Evolutionary conservation across 208 protist species (phyloP).

Genomic region (Acanthamoeba comandoni): DNA sequence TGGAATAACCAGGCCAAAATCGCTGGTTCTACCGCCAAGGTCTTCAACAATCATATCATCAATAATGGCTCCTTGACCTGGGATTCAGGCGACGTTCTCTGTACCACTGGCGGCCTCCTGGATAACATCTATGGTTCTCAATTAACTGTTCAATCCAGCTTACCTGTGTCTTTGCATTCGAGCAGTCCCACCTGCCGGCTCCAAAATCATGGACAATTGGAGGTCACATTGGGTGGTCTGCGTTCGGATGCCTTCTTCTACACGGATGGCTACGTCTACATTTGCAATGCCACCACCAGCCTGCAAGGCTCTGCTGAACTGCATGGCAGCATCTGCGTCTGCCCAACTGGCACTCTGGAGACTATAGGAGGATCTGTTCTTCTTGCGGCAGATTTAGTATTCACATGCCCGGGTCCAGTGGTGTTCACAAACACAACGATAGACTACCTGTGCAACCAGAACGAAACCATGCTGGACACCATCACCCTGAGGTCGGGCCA

Average conservation of each 20-base stretch:
- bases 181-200: conserved; percentile 24
- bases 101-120: conserved; percentile 39
- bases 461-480: conserved; percentile 49
- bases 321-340: conserved; percentile 45
- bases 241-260: conserved; percentile 8
- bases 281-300: conserved; percentile 46
- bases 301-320: conserved; percentile 19
- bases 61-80: conserved; percentile 63
- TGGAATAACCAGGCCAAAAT: too few relatives aligned
- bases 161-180: neutral
- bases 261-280: conserved; percentile 70
- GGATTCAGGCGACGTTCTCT: conserved; percentile 43
- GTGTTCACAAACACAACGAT: conserved; percentile 24
- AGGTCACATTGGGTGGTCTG: conserved; percentile 48
- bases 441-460: conserved; percentile 34
- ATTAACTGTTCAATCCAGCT: neutral
- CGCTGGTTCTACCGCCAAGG: too few relatives aligned
- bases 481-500: conserved; percentile 53
- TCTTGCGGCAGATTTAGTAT: conserved; percentile 18
- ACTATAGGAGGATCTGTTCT: conserved; percentile 19
- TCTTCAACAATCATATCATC: neutral
- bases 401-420: conserved; percentile 24
- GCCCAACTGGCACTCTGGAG: conserved; percentile 3
- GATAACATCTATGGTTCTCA: conserved; percentile 25
- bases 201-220: conserved; percentile 40